Percentiles rank a stretch among this genome's conserved stretches.
Evolutionary conservation across 345 rosid species (phyloP).

Genomic region (Eucalyptus pauciflora): DNA sequence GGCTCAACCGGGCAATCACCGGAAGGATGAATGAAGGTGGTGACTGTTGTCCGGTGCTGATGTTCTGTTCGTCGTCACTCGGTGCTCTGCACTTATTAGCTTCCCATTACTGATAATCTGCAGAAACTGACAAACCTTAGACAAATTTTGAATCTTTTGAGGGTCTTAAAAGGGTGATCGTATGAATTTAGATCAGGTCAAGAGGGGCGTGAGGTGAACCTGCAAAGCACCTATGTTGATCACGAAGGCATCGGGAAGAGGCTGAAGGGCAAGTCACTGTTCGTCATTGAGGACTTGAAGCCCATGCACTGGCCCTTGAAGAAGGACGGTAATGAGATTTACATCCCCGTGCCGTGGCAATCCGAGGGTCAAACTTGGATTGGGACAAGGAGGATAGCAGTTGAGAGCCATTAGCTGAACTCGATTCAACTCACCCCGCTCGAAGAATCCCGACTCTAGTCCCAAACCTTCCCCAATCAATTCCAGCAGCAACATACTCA

Average conservation of each 20-base stretch:
- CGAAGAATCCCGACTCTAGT: slow-evolving; percentile 3
- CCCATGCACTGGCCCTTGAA: slow-evolving; percentile 15
- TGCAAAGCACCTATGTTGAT: slow-evolving; percentile 5
- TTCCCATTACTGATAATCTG: slow-evolving; percentile 7
- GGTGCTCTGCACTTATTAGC: slow-evolving; percentile 7
- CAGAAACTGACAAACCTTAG: not conserved
- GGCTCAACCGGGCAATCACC: not conserved
- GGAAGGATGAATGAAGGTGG: slow-evolving; percentile 4
- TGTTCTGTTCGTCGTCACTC: not conserved
- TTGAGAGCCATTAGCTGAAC: slow-evolving; percentile 1
- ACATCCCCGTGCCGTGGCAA: slow-evolving; percentile 12
- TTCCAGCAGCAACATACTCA: slow-evolving; percentile 13
- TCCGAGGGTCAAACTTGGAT: slow-evolving; percentile 27
- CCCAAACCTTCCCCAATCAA: slow-evolving; percentile 19
- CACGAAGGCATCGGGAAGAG: slow-evolving; percentile 19
- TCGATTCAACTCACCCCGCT: not conserved
- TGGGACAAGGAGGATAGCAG: slow-evolving; percentile 21
- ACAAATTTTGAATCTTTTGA: not conserved
- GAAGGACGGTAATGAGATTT: slow-evolving; percentile 10
- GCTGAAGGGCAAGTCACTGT: slow-evolving; percentile 16
- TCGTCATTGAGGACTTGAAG: slow-evolving; percentile 23
- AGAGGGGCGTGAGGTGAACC: not conserved
- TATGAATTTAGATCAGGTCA: not conserved
- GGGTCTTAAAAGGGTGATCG: not conserved
- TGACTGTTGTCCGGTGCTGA: slow-evolving; percentile 1